Conservation (phyloP, 441 rosid species). For the Arabidopsis lyrata region DNA sequence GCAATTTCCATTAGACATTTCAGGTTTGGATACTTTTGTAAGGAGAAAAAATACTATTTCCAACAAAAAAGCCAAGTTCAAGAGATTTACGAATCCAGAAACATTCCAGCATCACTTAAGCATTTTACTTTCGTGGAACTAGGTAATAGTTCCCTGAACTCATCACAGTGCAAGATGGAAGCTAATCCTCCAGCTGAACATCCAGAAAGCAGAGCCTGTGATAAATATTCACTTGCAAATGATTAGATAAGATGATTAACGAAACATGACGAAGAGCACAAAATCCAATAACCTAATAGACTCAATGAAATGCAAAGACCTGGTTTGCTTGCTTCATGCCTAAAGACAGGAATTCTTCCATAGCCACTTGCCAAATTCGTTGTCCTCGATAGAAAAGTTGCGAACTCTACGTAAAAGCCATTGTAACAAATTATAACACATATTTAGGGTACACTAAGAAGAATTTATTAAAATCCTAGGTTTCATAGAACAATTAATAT, state of each 20-base stretch:
- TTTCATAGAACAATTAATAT: background rate
- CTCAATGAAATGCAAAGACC: constrained; percentile 38
- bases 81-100: too few species aligned
- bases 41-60: too few species aligned
- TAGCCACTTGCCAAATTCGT: constrained; percentile 59
- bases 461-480: constrained; percentile 2
- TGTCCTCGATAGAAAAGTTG: constrained; percentile 49
- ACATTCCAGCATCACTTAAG: too few species aligned
- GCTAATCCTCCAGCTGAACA: too few species aligned
- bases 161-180: too few species aligned
- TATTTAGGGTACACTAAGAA: constrained; percentile 2
- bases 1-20: too few species aligned
- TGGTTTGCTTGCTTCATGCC: constrained; percentile 59
- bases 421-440: constrained; percentile 13
- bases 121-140: too few species aligned
- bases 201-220: too few species aligned
- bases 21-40: too few species aligned
- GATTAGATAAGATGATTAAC: constrained; percentile 12
- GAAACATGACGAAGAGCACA: constrained; percentile 1
- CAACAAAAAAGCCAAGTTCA: too few species aligned
- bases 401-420: constrained; percentile 19
- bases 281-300: background rate
- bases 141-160: too few species aligned
- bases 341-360: constrained; percentile 52
- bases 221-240: background rate